Conservation (phyloP, 2,329 filamentous ascomycete species). For the Tolypocladium pustulatum region DNA sequence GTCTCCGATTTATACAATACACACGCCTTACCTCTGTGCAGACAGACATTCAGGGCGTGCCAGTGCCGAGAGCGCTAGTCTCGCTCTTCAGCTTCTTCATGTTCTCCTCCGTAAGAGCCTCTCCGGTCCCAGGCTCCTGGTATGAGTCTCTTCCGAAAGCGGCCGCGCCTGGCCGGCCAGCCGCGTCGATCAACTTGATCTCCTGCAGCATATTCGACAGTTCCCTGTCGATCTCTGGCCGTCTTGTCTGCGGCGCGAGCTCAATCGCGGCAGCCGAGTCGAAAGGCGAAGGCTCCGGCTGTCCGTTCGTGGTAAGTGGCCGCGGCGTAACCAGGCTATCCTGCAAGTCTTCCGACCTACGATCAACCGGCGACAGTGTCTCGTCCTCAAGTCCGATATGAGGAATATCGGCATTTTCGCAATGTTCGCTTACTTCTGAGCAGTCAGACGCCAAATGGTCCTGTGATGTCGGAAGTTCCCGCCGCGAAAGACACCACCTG, state of each 20-base stretch:
- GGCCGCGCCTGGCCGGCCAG: conserved; percentile 21
- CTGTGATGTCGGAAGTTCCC: conserved; percentile 10
- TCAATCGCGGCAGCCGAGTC: conserved; percentile 21
- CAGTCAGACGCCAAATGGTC: conserved; percentile 29
- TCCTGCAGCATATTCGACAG: conserved; percentile 33
- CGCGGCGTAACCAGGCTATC: conserved; percentile 28
- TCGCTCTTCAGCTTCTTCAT: conserved; percentile 34
- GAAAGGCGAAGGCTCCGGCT: conserved; percentile 31
- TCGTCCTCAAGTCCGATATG: conserved; percentile 21
- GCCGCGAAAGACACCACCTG: conserved; percentile 45
- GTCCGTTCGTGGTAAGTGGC: conserved; percentile 25
- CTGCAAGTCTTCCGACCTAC: conserved; percentile 15
- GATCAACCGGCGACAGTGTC: conserved; percentile 6
- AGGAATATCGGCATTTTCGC: conserved; percentile 30
- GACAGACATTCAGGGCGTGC: neutral
- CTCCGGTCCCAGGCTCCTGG: conserved; percentile 23
- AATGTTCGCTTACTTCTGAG: conserved; percentile 33
- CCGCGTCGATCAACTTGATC: conserved; percentile 36
- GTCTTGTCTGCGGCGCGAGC: conserved; percentile 20
- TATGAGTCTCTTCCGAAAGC: conserved; percentile 21
- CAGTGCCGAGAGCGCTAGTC: conserved; percentile 3
- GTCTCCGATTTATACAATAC: neutral
- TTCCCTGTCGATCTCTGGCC: conserved; percentile 26
- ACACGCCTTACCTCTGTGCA: neutral
- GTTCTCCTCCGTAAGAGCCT: conserved; percentile 44